Evolutionary conservation across 108 stramenopile species (phyloP).

Genomic region (Skeletonema marinoi): DNA sequence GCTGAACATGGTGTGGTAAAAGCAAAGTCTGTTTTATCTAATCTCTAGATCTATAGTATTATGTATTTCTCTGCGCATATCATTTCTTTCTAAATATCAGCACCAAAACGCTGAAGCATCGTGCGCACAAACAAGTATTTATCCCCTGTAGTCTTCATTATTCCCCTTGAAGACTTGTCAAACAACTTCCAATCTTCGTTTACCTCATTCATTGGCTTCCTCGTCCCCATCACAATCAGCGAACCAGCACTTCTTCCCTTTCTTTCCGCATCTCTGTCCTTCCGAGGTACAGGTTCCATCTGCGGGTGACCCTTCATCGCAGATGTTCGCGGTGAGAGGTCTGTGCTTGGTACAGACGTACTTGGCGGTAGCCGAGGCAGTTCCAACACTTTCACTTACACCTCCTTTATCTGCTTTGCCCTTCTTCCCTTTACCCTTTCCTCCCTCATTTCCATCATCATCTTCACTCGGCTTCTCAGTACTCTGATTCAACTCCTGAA

Average conservation of each 20-base stretch:
- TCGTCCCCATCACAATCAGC: neutral
- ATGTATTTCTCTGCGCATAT: neutral
- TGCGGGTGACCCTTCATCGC: neutral
- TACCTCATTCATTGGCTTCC: neutral
- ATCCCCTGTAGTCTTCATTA: neutral
- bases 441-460: neutral
- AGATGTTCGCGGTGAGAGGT: neutral
- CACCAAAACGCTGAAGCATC: neutral
- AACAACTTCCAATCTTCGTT: neutral
- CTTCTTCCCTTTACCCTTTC: neutral
- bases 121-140: neutral
- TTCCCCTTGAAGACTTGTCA: neutral
- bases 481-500: neutral
- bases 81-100: neutral
- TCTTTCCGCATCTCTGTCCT: neutral
- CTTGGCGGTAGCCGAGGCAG: neutral
- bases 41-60: neutral
- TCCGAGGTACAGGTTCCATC: neutral
- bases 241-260: neutral
- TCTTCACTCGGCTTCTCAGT: neutral
- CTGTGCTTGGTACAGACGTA: neutral
- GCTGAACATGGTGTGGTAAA: neutral
- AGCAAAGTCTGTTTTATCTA: no score
- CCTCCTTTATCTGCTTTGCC: neutral
- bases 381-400: neutral